Percentiles rank a stretch among this genome's conserved stretches.
Evolutionary conservation across 768 basidiomycete genomes (phyloP).

Genomic region (Leccinellum albellum): DNA sequence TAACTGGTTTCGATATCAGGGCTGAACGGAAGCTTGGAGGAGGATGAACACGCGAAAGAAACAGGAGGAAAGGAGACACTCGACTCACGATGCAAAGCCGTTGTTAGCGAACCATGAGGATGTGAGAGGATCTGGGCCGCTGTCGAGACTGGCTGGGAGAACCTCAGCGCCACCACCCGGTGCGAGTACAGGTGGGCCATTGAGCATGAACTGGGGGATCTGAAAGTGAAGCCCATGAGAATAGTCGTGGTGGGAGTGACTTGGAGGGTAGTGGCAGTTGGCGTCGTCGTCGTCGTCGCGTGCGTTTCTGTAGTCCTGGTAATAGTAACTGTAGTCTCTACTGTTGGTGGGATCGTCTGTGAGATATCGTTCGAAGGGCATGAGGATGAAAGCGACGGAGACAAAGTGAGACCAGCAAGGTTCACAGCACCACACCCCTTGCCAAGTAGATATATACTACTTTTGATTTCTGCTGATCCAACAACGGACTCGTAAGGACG

Average conservation of each 20-base stretch:
- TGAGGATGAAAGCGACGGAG: constrained; percentile 13
- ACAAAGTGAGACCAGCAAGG: neutral
- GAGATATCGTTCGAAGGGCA: constrained; percentile 45
- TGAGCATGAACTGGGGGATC: constrained; percentile 62
- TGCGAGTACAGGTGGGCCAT: constrained; percentile 56
- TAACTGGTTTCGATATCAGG: constrained; percentile 15
- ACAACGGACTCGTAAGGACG: neutral
- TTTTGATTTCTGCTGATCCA: constrained; percentile 10
- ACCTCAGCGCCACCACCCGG: constrained; percentile 75
- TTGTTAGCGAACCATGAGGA: constrained; percentile 51
- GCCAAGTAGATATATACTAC: constrained; percentile 4
- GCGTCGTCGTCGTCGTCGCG: constrained; percentile 5
- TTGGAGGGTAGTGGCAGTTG: constrained; percentile 8
- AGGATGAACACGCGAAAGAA: constrained; percentile 11
- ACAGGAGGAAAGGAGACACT: too few species aligned
- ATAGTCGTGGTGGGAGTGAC: neutral
- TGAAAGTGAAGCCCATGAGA: constrained; percentile 47
- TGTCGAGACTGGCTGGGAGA: constrained; percentile 43
- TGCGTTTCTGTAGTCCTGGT: constrained; percentile 11
- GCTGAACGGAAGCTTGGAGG: constrained; percentile 22
- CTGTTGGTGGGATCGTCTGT: constrained; percentile 15
- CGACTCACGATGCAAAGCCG: constrained; percentile 36
- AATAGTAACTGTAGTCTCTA: constrained; percentile 6
- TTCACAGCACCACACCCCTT: neutral
- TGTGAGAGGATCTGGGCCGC: constrained; percentile 23